Percentiles rank a stretch among this genome's conserved stretches.
Evolutionary conservation across 2,329 filamentous ascomycete genomes (phyloP).

Genomic region (Aspergillus persii): DNA sequence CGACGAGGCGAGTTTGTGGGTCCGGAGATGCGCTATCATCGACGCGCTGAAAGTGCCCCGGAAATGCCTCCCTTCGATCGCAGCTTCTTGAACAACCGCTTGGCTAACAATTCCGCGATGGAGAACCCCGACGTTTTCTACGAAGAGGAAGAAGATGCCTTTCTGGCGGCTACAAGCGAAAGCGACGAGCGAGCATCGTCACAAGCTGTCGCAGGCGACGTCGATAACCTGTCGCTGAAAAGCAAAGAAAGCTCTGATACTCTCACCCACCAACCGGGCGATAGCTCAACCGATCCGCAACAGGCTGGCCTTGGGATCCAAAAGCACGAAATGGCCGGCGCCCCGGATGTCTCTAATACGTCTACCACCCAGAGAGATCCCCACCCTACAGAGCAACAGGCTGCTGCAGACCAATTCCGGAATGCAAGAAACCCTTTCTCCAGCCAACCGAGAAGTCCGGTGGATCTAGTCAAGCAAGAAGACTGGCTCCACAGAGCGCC

Average conservation of each 20-base stretch:
- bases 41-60: conserved; percentile 50
- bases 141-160: conserved; percentile 52
- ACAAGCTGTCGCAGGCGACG: conserved; percentile 7
- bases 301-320: conserved; percentile 14
- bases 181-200: conserved; percentile 12
- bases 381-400: conserved; percentile 3
- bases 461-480: conserved; percentile 33
- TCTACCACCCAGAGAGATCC: conserved; percentile 2
- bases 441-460: conserved; percentile 22
- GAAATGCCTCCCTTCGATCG: conserved; percentile 50
- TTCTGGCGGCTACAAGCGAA: conserved; percentile 41
- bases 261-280: conserved; percentile 22
- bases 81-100: conserved; percentile 36
- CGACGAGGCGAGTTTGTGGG: conserved; percentile 46
- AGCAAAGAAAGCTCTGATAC: conserved; percentile 28
- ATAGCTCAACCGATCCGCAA: conserved; percentile 4
- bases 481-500: conserved; percentile 23
- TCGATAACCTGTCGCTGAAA: conserved; percentile 22
- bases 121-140: conserved; percentile 49
- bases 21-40: conserved; percentile 51
- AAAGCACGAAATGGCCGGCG: conserved; percentile 12
- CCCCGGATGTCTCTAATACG: not conserved
- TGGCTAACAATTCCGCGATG: conserved; percentile 39
- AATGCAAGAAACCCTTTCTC: conserved; percentile 22
- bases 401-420: conserved; percentile 13